Evolutionary conservation across 441 rosid genomes (phyloP).

Genomic region (Syzygium malaccense): DNA sequence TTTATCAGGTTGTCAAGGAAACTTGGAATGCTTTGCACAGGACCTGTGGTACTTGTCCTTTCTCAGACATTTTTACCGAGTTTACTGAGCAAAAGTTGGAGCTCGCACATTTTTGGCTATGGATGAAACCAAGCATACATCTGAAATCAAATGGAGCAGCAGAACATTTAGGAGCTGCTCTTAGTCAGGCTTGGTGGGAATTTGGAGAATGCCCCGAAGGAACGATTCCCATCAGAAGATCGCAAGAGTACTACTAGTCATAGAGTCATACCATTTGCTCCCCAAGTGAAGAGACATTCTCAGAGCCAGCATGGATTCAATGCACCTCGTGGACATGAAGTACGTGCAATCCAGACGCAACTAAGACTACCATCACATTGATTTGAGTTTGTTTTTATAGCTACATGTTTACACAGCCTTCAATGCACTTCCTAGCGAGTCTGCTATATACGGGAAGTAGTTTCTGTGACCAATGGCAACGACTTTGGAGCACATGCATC

Average conservation of each 20-base stretch:
- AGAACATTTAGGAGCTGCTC: not conserved
- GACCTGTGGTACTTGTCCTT: not conserved
- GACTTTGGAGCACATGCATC: no score
- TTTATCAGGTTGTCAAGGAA: not conserved
- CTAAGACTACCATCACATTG: no score
- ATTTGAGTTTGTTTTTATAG: no score
- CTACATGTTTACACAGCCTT: no score
- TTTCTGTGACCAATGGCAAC: no score
- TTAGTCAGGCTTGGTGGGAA: not conserved
- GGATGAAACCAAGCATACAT: conserved; percentile 1
- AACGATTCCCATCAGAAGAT: not conserved
- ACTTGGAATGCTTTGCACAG: not conserved
- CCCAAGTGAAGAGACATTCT: not conserved
- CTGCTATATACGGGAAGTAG: no score
- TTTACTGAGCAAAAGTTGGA: not conserved
- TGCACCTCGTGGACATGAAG: no score
- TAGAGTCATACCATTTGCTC: not conserved
- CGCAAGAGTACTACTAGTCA: not conserved
- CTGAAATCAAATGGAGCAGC: not conserved
- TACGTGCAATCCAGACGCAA: no score
- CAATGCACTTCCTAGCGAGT: no score
- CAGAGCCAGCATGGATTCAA: not conserved
- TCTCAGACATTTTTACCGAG: rapidly evolving
- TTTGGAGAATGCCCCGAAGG: not conserved
- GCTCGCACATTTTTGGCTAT: not conserved